Evolutionary conservation across 768 basidiomycete genomes (phyloP).

Genomic region (Serendipita sp.): DNA sequence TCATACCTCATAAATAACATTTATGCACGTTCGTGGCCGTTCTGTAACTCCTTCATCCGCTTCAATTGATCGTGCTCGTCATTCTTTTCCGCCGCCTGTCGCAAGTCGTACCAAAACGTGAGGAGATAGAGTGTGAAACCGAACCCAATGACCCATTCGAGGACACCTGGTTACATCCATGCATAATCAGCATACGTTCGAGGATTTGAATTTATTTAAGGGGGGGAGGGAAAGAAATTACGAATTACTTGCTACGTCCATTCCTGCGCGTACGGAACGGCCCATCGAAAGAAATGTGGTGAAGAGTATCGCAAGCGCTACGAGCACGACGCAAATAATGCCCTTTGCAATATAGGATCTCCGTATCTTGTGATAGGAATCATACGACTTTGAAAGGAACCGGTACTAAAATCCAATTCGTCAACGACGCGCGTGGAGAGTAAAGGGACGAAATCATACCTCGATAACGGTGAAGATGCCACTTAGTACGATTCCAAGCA

Average conservation of each 20-base stretch:
- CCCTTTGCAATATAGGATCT: conserved; percentile 47
- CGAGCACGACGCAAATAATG: conserved; percentile 39
- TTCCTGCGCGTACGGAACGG: conserved; percentile 23
- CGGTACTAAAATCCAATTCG: neutral
- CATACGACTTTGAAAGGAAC: neutral
- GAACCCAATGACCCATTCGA: conserved; percentile 64
- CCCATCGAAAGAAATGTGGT: conserved; percentile 20
- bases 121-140: conserved; percentile 59
- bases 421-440: neutral
- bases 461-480: conserved; percentile 62
- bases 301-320: conserved; percentile 49
- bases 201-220: neutral
- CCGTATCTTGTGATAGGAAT: conserved; percentile 24
- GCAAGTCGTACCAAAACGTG: conserved; percentile 59
- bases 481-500: conserved; percentile 52
- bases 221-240: neutral
- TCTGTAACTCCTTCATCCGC: too few species aligned
- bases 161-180: conserved; percentile 39
- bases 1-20: too few species aligned
- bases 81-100: neutral
- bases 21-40: too few species aligned
- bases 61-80: too few species aligned
- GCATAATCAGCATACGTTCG: too few species aligned
- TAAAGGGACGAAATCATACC: conserved; percentile 22
- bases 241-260: conserved; percentile 27